Conservation (phyloP, 108 stramenopile genomes). For the Discostella pseudostelligera region DNA sequence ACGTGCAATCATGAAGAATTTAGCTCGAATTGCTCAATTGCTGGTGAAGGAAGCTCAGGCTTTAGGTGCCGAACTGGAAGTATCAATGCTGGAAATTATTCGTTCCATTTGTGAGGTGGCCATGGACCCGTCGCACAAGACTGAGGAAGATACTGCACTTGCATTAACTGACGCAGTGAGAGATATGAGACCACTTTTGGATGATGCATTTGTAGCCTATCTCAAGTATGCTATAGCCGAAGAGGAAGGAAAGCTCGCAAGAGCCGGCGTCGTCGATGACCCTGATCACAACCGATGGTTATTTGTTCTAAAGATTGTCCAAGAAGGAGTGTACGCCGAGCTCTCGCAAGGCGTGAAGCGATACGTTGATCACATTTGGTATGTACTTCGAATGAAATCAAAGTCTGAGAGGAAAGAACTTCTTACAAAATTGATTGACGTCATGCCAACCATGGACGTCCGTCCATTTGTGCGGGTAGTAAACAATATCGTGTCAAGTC, state of each 20-base stretch:
- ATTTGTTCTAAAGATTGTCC: constrained; percentile 83
- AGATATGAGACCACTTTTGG: constrained; percentile 84
- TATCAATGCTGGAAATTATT: constrained; percentile 79
- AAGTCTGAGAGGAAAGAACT: constrained; percentile 65
- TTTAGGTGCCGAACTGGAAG: constrained; percentile 79
- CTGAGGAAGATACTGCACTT: constrained; percentile 79
- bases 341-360: constrained; percentile 69
- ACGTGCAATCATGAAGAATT: constrained; percentile 65
- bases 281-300: constrained; percentile 87
- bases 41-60: constrained; percentile 79
- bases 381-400: constrained; percentile 82
- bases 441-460: constrained; percentile 86
- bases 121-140: constrained; percentile 79
- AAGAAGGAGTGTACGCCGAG: constrained; percentile 86
- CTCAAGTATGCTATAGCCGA: constrained; percentile 89
- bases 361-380: constrained; percentile 80
- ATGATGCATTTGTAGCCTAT: constrained; percentile 86
- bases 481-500: constrained; percentile 79
- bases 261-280: constrained; percentile 71
- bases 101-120: constrained; percentile 88
- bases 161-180: constrained; percentile 83
- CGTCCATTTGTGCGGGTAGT: constrained; percentile 87
- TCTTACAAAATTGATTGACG: constrained; percentile 71
- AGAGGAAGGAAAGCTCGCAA: constrained; percentile 78
- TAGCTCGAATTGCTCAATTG: constrained; percentile 68